Conservation (phyloP, 2,329 filamentous ascomycete species). For the Myriosclerotinia scirpicola region DNA sequence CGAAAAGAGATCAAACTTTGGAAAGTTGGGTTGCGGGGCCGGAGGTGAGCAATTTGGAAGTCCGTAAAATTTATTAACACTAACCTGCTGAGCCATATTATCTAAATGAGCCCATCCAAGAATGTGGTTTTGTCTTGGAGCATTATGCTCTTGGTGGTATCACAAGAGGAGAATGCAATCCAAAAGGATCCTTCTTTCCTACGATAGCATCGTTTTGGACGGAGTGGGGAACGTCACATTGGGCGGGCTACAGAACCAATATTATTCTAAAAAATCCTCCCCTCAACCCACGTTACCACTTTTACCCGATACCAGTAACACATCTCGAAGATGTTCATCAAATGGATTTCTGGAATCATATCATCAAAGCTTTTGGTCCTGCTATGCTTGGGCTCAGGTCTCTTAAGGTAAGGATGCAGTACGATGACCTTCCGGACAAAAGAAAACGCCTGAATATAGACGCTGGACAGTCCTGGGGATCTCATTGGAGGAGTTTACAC, state of each 20-base stretch:
- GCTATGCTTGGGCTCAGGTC: slow-evolving; percentile 10
- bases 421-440: neutral
- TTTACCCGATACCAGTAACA: slow-evolving; percentile 3
- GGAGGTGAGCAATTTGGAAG: neutral
- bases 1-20: neutral
- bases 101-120: neutral
- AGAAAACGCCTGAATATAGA: neutral
- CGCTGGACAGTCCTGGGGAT: neutral
- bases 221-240: slow-evolving; percentile 1
- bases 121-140: slow-evolving; percentile 1
- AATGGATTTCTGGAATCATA: slow-evolving; percentile 2
- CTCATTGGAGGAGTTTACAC: neutral
- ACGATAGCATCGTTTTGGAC: slow-evolving; percentile 9
- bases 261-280: neutral
- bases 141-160: neutral
- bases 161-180: neutral
- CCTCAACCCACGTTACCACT: neutral
- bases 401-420: neutral
- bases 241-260: neutral
- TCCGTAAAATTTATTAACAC: neutral
- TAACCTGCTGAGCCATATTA: neutral
- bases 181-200: neutral
- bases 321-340: slow-evolving; percentile 16
- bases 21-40: neutral
- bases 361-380: neutral